Evolutionary conservation across 768 basidiomycete genomes (phyloP), one percentile per base, ranked within the genome.

Genomic region (Boletus sp.): DNA sequence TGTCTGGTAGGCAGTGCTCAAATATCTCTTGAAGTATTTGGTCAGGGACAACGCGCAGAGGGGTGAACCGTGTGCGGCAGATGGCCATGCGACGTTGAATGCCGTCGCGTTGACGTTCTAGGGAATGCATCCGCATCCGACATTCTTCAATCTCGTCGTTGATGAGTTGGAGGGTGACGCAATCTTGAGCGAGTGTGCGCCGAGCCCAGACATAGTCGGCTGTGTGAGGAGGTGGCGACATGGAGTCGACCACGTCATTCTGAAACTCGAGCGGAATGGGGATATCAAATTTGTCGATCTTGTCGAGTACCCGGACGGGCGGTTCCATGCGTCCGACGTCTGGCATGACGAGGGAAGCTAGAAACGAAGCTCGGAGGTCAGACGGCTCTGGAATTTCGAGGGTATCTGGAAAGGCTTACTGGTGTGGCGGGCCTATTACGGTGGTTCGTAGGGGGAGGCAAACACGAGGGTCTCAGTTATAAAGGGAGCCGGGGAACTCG

Each of bases 21-120:
- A 72, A 73, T 29, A 75, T 70, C 32, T 71, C 68, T 53, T 73
- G 69, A 5, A 73, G 61, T 0, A 74, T 18, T 54, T 74, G 72
- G 30, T 70, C 63, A 40, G 73, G 73, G 41, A 73, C 47, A 7
- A 50, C 47, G 5, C 68, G 72, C 30, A 71, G 35, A 35, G 63
- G 65, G 55, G 67, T 73, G 57, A 73, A 60, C 5, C 60, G 65
- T 50, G 70, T 71, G 15, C 56, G 69, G 18, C 69, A 61, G 37
- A 63, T 40, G 14, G 56, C 54, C 11, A 70, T 18, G 37, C 67
- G 61, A 17, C 45, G 56, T 29, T 60, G 49, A 20, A 70, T 37
- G 15, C 17, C 41, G 15, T 51, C 32, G 28, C 71, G 71, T 44
- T 59, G 57, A 33, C 29, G 50, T 53, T 61, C 63, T 15, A 73